Conservation (phyloP, 345 rosid genomes). For the Lepidium sativum region DNA sequence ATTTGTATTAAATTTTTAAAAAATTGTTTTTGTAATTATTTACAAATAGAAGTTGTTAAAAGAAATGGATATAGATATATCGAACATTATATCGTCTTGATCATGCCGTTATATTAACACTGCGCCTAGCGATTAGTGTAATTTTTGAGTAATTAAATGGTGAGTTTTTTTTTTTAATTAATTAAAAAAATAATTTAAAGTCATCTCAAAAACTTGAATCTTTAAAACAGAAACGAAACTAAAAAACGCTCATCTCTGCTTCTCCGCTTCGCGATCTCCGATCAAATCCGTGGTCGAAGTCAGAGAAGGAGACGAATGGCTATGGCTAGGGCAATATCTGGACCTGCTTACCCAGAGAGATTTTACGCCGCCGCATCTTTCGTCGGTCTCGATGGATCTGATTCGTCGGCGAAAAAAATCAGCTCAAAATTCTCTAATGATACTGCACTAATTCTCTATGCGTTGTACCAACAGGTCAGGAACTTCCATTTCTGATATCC, state of each 20-base stretch:
- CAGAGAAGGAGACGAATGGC: slow-evolving; percentile 30
- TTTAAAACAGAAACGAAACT: slow-evolving; percentile 2
- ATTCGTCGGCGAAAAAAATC: slow-evolving; percentile 40
- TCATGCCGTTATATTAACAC: slow-evolving; percentile 18
- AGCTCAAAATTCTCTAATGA: slow-evolving; percentile 72
- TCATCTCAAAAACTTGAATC: slow-evolving; percentile 3
- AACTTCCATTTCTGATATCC: slow-evolving; percentile 10
- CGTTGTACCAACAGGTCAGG: slow-evolving; percentile 71
- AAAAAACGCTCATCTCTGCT: slow-evolving; percentile 8
- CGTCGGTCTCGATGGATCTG: slow-evolving; percentile 88
- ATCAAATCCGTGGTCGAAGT: slow-evolving; percentile 19
- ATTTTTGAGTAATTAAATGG: background rate
- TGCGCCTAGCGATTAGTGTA: background rate
- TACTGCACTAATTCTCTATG: slow-evolving; percentile 80
- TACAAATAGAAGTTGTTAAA: no score
- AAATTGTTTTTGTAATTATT: no score
- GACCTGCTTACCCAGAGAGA: slow-evolving; percentile 94
- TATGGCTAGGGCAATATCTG: slow-evolving; percentile 82
- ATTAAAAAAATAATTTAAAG: background rate
- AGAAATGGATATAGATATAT: background rate
- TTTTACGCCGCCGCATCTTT: slow-evolving; percentile 87
- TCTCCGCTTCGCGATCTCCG: slow-evolving; percentile 20
- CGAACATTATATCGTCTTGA: background rate
- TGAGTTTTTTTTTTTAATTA: background rate
- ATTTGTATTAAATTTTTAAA: no score